Evolutionary conservation across 352 stramenopile species (phyloP).

Genomic region (Phytopythium cucurbitacearum): DNA sequence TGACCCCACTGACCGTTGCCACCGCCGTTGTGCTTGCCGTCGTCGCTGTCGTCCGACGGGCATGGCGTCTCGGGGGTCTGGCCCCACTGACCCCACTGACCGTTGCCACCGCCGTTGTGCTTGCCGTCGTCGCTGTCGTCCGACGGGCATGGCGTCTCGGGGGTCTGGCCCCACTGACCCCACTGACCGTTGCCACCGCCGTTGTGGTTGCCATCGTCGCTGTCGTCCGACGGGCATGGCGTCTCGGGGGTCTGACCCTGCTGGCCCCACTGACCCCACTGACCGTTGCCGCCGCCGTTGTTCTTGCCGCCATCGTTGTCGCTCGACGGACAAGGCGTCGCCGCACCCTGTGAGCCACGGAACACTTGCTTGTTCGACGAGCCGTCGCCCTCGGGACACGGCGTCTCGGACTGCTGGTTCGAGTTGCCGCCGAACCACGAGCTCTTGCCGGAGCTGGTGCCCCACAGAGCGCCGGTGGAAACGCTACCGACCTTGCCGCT

Average conservation of each 20-base stretch:
- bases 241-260: not conserved
- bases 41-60: slow-evolving; percentile 1
- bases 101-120: not conserved
- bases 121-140: not conserved
- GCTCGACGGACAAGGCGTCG: not conserved
- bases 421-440: slow-evolving; percentile 3
- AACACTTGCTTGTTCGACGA: not conserved
- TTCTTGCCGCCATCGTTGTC: not conserved
- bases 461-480: not conserved
- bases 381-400: not conserved
- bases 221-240: not conserved
- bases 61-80: slow-evolving; percentile 3
- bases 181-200: not conserved
- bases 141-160: not conserved
- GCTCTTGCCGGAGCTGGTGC: not conserved
- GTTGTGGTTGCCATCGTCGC: not conserved
- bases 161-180: not conserved
- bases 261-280: no score
- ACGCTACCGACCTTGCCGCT: slow-evolving; percentile 3
- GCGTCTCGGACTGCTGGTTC: not conserved
- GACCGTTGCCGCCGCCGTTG: not conserved
- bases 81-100: no score
- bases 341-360: not conserved
- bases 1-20: no score
- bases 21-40: not conserved